These are phyloP conservation scores for Apiospora aurea DNA, from an alignment of 2,329 filamentous ascomycete species.

Conservation along the genomic window DNA sequence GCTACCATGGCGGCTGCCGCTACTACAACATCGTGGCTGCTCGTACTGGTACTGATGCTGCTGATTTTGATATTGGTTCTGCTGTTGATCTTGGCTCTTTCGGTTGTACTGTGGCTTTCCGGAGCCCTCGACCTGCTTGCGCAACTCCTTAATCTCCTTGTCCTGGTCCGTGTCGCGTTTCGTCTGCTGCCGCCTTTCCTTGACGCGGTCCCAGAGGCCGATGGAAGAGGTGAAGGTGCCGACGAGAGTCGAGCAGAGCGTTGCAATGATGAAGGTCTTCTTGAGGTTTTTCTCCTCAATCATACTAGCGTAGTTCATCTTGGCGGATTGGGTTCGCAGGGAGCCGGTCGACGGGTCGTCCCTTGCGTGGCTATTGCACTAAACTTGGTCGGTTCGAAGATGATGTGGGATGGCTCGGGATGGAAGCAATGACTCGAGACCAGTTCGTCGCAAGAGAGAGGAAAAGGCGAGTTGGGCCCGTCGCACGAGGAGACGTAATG, in stretches of 20 bases:
- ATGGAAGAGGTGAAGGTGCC: slow-evolving; percentile 47
- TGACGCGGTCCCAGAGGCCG: slow-evolving; percentile 46
- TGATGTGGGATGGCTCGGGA: background rate
- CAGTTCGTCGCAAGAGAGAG: background rate
- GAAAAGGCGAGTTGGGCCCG: background rate
- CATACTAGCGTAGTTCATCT: slow-evolving; percentile 39
- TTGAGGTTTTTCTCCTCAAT: slow-evolving; percentile 46
- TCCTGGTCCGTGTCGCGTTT: slow-evolving; percentile 44
- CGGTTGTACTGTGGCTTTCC: slow-evolving; percentile 32
- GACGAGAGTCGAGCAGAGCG: slow-evolving; percentile 47
- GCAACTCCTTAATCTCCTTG: slow-evolving; percentile 41
- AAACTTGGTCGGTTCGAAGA: background rate
- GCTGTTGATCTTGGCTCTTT: slow-evolving; percentile 30
- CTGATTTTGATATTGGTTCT: slow-evolving; percentile 24
- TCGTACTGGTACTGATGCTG: slow-evolving; percentile 28
- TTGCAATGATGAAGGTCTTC: slow-evolving; percentile 50
- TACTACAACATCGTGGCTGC: slow-evolving; percentile 17
- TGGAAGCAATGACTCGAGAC: background rate
- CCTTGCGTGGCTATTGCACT: slow-evolving; percentile 3
- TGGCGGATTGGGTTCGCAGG: slow-evolving; percentile 18
- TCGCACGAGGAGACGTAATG: background rate
- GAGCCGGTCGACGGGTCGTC: slow-evolving; percentile 13
- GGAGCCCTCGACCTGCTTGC: slow-evolving; percentile 35
- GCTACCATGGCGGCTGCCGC: slow-evolving; percentile 1
- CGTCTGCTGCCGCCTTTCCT: slow-evolving; percentile 41